Evolutionary conservation across 441 rosid genomes (phyloP), one percentile per base, ranked within the genome.

Genomic region (Pelargonium myrrhifolium): DNA sequence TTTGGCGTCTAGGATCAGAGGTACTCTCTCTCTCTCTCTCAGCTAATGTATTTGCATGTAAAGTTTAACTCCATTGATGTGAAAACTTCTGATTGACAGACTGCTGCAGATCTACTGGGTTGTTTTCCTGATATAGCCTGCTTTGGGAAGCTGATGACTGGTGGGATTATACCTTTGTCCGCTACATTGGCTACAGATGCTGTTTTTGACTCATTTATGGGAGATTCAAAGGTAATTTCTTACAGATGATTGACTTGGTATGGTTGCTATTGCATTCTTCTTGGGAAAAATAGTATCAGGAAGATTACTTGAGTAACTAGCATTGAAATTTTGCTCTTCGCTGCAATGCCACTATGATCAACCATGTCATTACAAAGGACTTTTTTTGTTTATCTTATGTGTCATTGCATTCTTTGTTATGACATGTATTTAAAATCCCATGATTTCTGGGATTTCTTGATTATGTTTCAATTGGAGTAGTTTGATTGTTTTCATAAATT

Each of bases 1-100:
- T 89, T 77, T 93, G 97, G 99, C 96, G 97, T 64, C 83, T 93
- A 64, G 99, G 99, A 71, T 85, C 69, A 14, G 99, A 93, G 97
- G 97, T 91, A 39, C 18, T 49, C 1, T 49, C 56, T 49, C 20
- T 14, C 31, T 28, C 31, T 1, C 49, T 14, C 17, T 49, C 20
- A 49, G 21, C 56, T 28, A 28, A 28, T 28, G 31, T 28, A 49
- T 49, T 20, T 49, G 5, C 6, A 49, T 12, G 21, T 68, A 59
- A 55, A 15, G 68, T 26, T 74, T 69, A 64, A 40, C 64, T 70
- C 20, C 66, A 63, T 56, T 65, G 67, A 47, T 65, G 76, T 47
- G 67, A 68, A 65, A 63, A 47, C 43, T 40, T 67, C 68, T 55
- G 61, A 78, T 68, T 70, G 49, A 68, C 84, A 87, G 99, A 76